Evolutionary conservation across 2,329 filamentous ascomycete species (phyloP).

Genomic region (Neonectria faginata): DNA sequence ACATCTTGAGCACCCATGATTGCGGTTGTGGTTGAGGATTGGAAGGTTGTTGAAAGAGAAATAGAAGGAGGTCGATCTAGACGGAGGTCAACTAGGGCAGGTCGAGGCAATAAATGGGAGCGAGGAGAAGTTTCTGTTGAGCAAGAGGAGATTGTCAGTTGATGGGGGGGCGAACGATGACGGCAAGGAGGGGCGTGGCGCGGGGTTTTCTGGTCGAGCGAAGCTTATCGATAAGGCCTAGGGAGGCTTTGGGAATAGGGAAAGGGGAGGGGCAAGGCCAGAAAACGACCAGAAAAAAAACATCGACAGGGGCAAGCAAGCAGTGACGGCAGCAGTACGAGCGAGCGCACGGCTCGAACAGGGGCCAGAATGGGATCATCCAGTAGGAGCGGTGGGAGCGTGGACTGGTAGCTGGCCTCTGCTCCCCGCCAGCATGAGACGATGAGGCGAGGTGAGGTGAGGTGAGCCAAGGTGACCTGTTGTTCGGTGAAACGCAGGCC

Average conservation of each 20-base stretch:
- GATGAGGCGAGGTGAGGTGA: conserved; percentile 37
- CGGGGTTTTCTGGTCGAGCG: conserved; percentile 43
- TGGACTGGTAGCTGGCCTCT: conserved; percentile 17
- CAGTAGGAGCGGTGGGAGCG: conserved; percentile 15
- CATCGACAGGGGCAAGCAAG: background rate
- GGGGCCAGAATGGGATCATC: conserved; percentile 41
- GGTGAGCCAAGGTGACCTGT: conserved; percentile 34
- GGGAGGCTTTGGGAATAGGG: conserved; percentile 18
- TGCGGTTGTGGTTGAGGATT: conserved; percentile 38
- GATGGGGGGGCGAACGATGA: conserved; percentile 38
- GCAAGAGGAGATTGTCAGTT: conserved; percentile 40
- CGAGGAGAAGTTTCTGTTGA: conserved; percentile 38
- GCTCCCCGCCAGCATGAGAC: conserved; percentile 4
- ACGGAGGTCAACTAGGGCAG: conserved; percentile 33
- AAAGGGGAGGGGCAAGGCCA: conserved; percentile 32
- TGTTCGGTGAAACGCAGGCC: conserved; percentile 38
- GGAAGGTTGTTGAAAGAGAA: conserved; percentile 24
- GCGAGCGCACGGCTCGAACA: conserved; percentile 19
- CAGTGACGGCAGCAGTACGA: conserved; percentile 1
- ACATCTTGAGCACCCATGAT: conserved; percentile 56
- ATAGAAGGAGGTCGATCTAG: conserved; percentile 26
- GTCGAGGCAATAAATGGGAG: conserved; percentile 29
- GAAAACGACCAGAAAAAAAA: background rate
- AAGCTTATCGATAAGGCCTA: conserved; percentile 42
- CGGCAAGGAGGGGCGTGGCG: conserved; percentile 37